Evolutionary conservation across 106 monocot genomes (phyloP).

Genomic region (Platanthera guangdongensis): DNA sequence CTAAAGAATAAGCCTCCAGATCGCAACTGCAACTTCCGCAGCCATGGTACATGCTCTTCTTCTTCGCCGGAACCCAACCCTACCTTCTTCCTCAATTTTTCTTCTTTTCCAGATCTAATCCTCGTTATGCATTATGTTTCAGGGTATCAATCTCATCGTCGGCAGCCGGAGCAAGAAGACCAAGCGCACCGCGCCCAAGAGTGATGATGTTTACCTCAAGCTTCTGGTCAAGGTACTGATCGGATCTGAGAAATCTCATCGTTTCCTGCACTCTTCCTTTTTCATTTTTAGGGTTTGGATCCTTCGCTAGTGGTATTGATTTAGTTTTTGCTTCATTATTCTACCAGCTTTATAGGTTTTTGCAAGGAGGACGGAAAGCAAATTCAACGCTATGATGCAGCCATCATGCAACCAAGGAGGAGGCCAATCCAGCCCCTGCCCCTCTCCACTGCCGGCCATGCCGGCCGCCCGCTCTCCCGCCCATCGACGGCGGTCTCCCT

Average conservation of each 20-base stretch:
- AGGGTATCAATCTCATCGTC: constrained; percentile 90
- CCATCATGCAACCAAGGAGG: no score
- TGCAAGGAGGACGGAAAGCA: constrained; percentile 74
- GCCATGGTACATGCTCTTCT: no score
- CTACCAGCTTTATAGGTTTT: constrained; percentile 75
- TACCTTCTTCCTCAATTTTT: no score
- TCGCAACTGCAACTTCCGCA: no score
- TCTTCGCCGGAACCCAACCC: no score
- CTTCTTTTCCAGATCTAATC: no score
- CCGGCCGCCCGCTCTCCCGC: no score
- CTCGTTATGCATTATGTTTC: no score
- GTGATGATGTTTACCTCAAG: constrained; percentile 91
- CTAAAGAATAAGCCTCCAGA: no score
- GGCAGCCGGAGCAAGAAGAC: constrained; percentile 89
- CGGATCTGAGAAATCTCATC: not conserved
- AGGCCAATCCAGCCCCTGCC: no score
- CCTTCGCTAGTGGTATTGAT: not conserved
- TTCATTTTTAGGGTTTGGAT: not conserved
- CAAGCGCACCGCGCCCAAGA: constrained; percentile 74
- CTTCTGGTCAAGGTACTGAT: constrained; percentile 72
- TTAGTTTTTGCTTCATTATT: not conserved
- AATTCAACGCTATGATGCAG: constrained; percentile 74
- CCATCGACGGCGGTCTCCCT: no score
- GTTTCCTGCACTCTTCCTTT: not conserved
- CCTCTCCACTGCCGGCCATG: no score